Evolutionary conservation across 352 stramenopile species (phyloP), one percentile per base, ranked within the genome.

Genomic region (Nothophytophthora sp.): DNA sequence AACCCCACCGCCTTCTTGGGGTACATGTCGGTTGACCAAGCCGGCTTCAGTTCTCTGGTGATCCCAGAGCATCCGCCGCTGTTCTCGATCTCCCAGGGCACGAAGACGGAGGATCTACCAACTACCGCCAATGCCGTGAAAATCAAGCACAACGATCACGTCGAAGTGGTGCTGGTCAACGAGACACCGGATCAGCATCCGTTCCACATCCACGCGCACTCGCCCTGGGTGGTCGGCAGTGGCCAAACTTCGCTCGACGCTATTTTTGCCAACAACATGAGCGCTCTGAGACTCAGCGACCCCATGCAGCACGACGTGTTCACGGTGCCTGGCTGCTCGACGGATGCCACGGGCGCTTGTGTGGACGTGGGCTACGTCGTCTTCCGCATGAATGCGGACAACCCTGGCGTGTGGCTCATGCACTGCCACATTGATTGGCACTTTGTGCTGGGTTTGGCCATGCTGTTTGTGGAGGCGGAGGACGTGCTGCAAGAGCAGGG

Each of bases 391-490:
- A 60, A 66, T 10, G 57, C 67, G 10, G 59, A 76, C 54, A 77
- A 81, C 34, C 63, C 70, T 3, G 70, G 70, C 11, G 67, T 68
- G 23, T 81, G 70, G 70, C 50, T 81, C 13, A 66, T 81, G 36
- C 70, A 81, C 49, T 81, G 70, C 39, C 70, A 81, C 52, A 81
- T 81, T 48, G 70, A 81, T 25, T 73, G 63, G 66, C 63, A 79
- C 47, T 68, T 76, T 47, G 54, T 66, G 18, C 41, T 71, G 30
- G 70, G 70, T 2, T 46, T 81, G 52, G 55, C 20, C 6, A 74
- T 78, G 63, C 34, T 76, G n/a, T 70, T 81, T 13, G 56, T 81
- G 0, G 70, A 78, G 22, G 64, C 54, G 12, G 54, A 75, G 39
- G 59, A 69, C 12, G 35, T 27, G 2, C 48, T 80, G 2, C 67